A percentile compares a stretch with the other conserved stretches of the same genome.
Evolutionary conservation across 192 early-diverging fungal genomes (phyloP).

Genomic region (Backusella liffmaniae): DNA sequence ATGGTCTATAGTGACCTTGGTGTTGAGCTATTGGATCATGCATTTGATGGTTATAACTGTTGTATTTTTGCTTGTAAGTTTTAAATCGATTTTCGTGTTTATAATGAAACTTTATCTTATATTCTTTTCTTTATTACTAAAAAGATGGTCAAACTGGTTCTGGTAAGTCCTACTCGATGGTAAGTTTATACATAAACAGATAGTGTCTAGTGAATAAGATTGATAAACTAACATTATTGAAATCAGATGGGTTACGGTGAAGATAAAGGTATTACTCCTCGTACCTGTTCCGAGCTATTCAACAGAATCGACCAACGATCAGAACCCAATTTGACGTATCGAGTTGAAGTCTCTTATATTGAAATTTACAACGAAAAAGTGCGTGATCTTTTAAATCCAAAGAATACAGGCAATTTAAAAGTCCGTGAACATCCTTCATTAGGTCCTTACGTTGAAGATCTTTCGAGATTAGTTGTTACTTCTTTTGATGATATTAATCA

Average conservation of each 20-base stretch:
- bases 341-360: constrained; percentile 85
- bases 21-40: constrained; percentile 75
- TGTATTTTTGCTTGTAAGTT: constrained; percentile 88
- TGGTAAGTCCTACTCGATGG: constrained; percentile 74
- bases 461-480: constrained; percentile 82
- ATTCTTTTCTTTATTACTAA: background rate
- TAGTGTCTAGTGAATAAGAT: background rate
- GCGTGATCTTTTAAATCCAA: constrained; percentile 77
- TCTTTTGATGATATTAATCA: constrained; percentile 65
- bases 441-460: constrained; percentile 90
- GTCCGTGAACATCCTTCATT: constrained; percentile 80
- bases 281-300: constrained; percentile 82
- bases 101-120: background rate
- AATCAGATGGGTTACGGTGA: constrained; percentile 66
- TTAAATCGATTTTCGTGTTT: constrained; percentile 15
- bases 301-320: constrained; percentile 48
- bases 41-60: constrained; percentile 88
- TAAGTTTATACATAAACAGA: constrained; percentile 11
- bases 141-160: constrained; percentile 76
- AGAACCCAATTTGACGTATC: constrained; percentile 48
- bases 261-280: constrained; percentile 86
- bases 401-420: constrained; percentile 70
- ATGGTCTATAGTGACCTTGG: constrained; percentile 77
- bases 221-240: background rate
- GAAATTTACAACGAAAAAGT: constrained; percentile 92